These are phyloP conservation scores for Cytauxzoon felis DNA, from an alignment of 169 alveolate species.

Conservation along the genomic window DNA sequence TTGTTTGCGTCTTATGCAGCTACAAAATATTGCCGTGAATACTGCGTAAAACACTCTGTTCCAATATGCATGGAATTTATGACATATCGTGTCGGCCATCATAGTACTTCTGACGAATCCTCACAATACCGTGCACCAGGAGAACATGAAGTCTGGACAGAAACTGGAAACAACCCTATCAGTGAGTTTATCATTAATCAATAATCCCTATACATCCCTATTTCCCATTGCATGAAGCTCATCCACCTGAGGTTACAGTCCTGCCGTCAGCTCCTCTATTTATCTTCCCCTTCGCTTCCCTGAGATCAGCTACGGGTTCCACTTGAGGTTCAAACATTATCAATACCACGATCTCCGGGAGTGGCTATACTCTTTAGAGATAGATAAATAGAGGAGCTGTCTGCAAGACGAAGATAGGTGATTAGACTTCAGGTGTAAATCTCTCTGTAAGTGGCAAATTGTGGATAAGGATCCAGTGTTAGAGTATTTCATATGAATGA, in stretches of 20 bases:
- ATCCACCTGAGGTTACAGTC: too few species aligned
- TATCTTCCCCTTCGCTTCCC: too few species aligned
- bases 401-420: too few species aligned
- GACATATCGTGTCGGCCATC: constrained; percentile 94
- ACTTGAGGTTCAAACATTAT: too few species aligned
- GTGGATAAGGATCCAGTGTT: constrained; percentile 1
- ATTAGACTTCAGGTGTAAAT: too few species aligned
- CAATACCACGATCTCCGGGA: too few species aligned
- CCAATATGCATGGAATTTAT: constrained; percentile 90
- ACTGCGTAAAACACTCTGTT: constrained; percentile 71
- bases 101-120: constrained; percentile 93
- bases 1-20: constrained; percentile 91
- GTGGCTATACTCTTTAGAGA: too few species aligned
- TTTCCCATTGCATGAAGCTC: too few species aligned
- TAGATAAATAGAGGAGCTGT: too few species aligned
- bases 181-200: constrained; percentile 51
- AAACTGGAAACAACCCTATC: constrained; percentile 78
- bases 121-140: constrained; percentile 83
- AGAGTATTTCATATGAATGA: constrained; percentile 12
- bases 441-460: constrained; percentile 20
- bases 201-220: not conserved
- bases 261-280: too few species aligned
- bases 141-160: constrained; percentile 83
- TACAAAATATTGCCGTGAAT: constrained; percentile 84
- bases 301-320: too few species aligned